Conservation (phyloP, 371 early-diverging fungal genomes). For the Vairimorpha necatrix region DNA sequence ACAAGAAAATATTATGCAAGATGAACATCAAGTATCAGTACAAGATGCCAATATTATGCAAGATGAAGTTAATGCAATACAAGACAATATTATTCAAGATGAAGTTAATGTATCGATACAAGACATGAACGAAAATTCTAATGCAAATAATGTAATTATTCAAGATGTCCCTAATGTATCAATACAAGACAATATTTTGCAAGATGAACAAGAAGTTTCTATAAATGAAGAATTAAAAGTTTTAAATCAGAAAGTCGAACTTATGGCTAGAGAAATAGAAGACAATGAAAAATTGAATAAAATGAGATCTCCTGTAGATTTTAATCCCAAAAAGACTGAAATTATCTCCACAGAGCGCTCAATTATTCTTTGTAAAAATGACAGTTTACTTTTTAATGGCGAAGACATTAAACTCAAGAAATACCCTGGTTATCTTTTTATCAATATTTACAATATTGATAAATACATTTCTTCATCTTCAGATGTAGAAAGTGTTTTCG, state of each 20-base stretch:
- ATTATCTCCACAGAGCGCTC: too few species aligned
- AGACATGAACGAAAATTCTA: background rate
- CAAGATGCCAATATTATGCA: background rate
- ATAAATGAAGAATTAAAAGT: background rate
- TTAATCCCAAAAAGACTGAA: background rate
- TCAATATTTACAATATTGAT: slow-evolving; percentile 30
- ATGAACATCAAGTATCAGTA: too few species aligned
- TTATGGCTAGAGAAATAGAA: background rate
- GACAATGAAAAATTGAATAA: background rate
- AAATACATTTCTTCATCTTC: slow-evolving; percentile 16
- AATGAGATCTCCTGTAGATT: background rate
- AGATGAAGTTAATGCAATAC: background rate
- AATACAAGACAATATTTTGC: background rate
- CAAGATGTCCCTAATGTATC: background rate
- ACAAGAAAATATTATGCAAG: too few species aligned
- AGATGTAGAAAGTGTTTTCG: slow-evolving; percentile 18
- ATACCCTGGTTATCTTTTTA: slow-evolving; percentile 33
- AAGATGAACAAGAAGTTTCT: background rate
- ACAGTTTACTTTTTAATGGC: background rate
- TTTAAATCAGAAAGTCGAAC: background rate
- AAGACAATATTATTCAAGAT: background rate
- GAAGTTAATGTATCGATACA: background rate
- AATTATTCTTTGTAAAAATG: background rate
- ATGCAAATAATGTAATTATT: background rate
- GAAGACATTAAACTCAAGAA: slow-evolving; percentile 25